These are phyloP conservation scores for Thelonectria olida DNA, from an alignment of 2,329 filamentous ascomycete species.

Conservation along the genomic window DNA sequence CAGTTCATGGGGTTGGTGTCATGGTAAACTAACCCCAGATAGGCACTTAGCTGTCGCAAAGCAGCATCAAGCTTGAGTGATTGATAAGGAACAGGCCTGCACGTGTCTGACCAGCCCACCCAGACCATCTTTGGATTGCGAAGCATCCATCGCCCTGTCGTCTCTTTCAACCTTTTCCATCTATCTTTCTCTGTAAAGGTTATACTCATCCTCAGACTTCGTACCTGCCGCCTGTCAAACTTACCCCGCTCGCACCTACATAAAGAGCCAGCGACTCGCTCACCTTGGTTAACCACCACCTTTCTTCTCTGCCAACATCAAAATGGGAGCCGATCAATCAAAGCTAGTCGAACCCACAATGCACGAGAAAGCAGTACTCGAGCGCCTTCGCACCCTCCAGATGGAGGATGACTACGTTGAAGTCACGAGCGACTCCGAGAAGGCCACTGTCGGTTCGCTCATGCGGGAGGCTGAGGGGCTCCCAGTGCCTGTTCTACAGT, in stretches of 20 bases:
- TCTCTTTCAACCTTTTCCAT: neutral
- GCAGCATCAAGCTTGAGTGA: neutral
- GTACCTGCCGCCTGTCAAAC: neutral
- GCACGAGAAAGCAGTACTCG: conserved; percentile 55
- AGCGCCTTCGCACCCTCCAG: conserved; percentile 55
- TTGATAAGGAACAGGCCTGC: conserved; percentile 12
- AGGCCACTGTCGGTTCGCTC: conserved; percentile 22
- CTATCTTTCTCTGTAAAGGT: no score
- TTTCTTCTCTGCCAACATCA: neutral
- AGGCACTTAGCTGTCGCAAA: conserved; percentile 8
- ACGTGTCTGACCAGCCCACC: conserved; percentile 7
- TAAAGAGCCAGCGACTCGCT: neutral
- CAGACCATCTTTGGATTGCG: neutral
- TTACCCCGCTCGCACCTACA: neutral
- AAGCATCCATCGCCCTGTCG: neutral
- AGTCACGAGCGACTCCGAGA: conserved; percentile 51
- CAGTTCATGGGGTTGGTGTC: conserved; percentile 8
- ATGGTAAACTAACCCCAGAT: conserved; percentile 9
- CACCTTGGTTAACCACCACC: neutral
- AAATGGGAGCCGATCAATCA: conserved; percentile 58
- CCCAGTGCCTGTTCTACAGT: conserved; percentile 58
- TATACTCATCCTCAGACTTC: no score
- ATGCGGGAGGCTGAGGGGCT: conserved; percentile 54
- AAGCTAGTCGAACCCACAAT: conserved; percentile 43
- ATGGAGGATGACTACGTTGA: conserved; percentile 63